A percentile compares a stretch with the other conserved stretches of the same genome.
These are phyloP conservation scores for Ophiocordyceps australis DNA, from an alignment of 2,329 filamentous ascomycete genomes.

Conservation along the genomic window DNA sequence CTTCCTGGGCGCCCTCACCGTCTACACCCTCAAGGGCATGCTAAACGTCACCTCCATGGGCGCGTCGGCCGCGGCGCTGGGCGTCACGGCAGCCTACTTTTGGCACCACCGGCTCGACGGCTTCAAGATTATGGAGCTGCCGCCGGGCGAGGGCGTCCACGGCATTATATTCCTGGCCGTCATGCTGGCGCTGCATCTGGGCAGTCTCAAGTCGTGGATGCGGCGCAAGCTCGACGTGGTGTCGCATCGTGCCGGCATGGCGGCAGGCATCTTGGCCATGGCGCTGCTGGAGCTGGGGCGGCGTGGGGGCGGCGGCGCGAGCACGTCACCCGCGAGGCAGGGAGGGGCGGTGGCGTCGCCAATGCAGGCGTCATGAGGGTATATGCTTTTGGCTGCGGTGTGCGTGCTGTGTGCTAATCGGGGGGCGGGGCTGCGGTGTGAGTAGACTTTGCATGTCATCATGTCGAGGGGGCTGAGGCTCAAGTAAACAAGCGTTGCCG, in stretches of 20 bases:
- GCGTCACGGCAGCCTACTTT: constrained; percentile 42
- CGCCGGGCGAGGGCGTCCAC: constrained; percentile 36
- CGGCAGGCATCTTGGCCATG: constrained; percentile 24
- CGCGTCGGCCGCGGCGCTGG: constrained; percentile 47
- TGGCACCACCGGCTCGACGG: constrained; percentile 37
- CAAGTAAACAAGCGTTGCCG: no score
- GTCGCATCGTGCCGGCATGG: constrained; percentile 33
- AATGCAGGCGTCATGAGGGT: no score
- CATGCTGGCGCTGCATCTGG: constrained; percentile 28
- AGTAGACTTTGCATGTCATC: no score
- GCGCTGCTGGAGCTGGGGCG: constrained; percentile 10
- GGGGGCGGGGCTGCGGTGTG: no score
- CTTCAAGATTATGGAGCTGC: constrained; percentile 38
- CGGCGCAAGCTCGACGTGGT: constrained; percentile 27
- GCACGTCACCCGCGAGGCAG: constrained; percentile 3
- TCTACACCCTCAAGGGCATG: constrained; percentile 25
- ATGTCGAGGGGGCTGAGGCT: no score
- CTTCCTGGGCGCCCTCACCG: constrained; percentile 37
- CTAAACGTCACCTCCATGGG: constrained; percentile 38
- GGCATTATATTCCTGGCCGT: constrained; percentile 34
- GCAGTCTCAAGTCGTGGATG: constrained; percentile 22
- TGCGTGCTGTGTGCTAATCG: no score
- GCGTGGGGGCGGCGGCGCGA: constrained; percentile 3
- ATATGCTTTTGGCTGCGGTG: no score
- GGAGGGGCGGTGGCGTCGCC: not conserved